These are phyloP conservation scores for Yamadazyma sp. DNA, from an alignment of 1,139 yeast genomes.

Conservation along the genomic window DNA sequence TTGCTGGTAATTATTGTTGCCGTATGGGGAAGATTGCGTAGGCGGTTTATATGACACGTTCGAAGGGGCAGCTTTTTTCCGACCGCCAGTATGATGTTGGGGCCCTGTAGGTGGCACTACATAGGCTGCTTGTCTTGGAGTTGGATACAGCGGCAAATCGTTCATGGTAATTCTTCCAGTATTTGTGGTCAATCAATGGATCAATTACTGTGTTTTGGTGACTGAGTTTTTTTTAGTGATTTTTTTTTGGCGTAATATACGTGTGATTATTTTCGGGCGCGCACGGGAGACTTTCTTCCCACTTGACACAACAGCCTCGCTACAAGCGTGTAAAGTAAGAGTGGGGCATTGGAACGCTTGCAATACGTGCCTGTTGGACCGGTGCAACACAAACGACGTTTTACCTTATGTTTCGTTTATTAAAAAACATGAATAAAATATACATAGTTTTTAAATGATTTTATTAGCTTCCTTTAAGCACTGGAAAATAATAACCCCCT, in stretches of 20 bases:
- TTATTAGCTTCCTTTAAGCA: constrained; percentile 8
- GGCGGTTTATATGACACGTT: constrained; percentile 14
- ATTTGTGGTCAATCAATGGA: no score
- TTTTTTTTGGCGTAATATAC: not conserved
- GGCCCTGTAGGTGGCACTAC: constrained; percentile 20
- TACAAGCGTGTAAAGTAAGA: no score
- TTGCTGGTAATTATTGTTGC: constrained; percentile 5
- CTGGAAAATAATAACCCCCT: not conserved
- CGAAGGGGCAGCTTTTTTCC: constrained; percentile 7
- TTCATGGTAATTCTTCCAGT: constrained; percentile 19
- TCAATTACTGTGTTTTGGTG: not conserved
- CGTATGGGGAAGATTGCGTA: constrained; percentile 9
- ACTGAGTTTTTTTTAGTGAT: not conserved
- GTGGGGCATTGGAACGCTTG: no score
- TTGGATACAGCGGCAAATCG: constrained; percentile 49
- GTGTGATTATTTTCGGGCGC: not conserved
- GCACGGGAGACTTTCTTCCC: not conserved
- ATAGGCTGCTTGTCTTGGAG: constrained; percentile 49
- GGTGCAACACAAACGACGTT: no score
- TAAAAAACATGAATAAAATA: constrained; percentile 19
- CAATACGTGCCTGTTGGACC: no score
- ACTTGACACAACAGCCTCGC: no score
- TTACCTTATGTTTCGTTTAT: constrained; percentile 19
- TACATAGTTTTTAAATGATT: constrained; percentile 12
- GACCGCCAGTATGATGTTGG: not conserved